Percentiles rank a stretch among this genome's conserved stretches.
These are phyloP conservation scores for Claviceps capensis DNA, from an alignment of 2,329 filamentous ascomycete genomes.

Conservation along the genomic window DNA sequence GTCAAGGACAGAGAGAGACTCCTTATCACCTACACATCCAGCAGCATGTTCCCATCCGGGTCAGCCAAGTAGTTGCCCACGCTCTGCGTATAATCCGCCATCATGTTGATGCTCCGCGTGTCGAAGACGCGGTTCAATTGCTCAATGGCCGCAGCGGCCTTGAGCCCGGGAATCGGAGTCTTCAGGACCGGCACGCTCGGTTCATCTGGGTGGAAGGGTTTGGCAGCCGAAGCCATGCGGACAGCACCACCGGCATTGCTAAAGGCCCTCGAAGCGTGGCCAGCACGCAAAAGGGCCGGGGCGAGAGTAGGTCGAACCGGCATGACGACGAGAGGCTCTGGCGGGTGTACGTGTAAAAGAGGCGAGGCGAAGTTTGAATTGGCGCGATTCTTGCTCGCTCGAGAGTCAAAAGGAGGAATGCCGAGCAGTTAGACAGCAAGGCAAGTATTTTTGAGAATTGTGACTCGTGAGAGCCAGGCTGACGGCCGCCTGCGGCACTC, in stretches of 20 bases:
- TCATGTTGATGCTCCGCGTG: slow-evolving; percentile 73
- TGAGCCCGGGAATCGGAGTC: slow-evolving; percentile 60
- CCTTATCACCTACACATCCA: slow-evolving; percentile 49
- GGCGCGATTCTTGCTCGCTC: too few relatives aligned
- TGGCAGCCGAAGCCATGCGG: slow-evolving; percentile 19
- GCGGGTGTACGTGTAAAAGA: too few relatives aligned
- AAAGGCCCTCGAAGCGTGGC: slow-evolving; percentile 4
- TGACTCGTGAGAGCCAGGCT: too few relatives aligned
- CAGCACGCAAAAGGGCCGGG: slow-evolving; percentile 2
- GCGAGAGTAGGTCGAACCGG: slow-evolving; percentile 3
- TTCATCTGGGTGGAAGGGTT: slow-evolving; percentile 33
- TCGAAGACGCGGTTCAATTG: slow-evolving; percentile 72
- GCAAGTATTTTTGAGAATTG: too few relatives aligned
- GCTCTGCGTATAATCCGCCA: slow-evolving; percentile 61
- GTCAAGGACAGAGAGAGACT: not conserved
- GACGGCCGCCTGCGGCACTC: too few relatives aligned
- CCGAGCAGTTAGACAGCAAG: too few relatives aligned
- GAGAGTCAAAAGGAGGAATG: too few relatives aligned
- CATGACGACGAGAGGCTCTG: not conserved
- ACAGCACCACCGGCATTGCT: slow-evolving; percentile 7
- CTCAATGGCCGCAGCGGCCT: slow-evolving; percentile 53
- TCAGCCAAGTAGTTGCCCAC: slow-evolving; percentile 71
- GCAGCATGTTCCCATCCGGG: slow-evolving; percentile 54
- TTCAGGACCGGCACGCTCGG: slow-evolving; percentile 38
- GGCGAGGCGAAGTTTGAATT: too few relatives aligned